A percentile compares a stretch with the other conserved stretches of the same genome.
phyloP scores from a whole-genome alignment of 805 yeast species.

The Saturnispora zaruensis region DNA sequence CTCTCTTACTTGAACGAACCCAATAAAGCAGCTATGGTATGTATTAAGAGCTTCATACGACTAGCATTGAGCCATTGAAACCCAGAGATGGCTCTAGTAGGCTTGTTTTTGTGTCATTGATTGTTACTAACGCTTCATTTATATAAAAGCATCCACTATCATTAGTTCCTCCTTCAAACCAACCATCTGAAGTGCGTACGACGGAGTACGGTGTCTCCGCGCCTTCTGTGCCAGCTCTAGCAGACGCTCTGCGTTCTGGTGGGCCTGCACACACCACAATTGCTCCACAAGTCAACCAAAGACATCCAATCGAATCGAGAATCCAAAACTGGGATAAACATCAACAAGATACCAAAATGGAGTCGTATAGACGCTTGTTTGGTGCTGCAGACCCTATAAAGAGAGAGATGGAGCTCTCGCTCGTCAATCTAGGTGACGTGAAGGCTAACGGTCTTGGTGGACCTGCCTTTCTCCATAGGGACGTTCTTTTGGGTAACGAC shows the following conservation, averaged over 20 bases:
- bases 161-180: conserved; percentile 46
- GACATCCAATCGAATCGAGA: conserved; percentile 82
- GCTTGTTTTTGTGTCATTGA: no score
- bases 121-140: background rate
- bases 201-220: conserved; percentile 47
- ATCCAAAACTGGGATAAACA: conserved; percentile 72
- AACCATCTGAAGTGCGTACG: conserved; percentile 40
- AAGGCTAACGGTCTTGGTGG: conserved; percentile 59
- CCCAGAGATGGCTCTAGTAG: background rate
- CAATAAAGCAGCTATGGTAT: background rate
- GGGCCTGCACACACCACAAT: conserved; percentile 45
- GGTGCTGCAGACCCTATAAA: conserved; percentile 94
- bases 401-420: conserved; percentile 78
- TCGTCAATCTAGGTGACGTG: conserved; percentile 62
- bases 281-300: conserved; percentile 56
- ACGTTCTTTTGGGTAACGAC: conserved; percentile 74
- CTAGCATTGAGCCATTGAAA: background rate
- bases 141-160: conserved; percentile 29
- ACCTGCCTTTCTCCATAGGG: conserved; percentile 40
- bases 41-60: background rate
- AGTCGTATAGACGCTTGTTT: conserved; percentile 70
- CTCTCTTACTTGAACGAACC: background rate
- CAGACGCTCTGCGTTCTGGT: conserved; percentile 57
- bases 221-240: conserved; percentile 59
- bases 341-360: conserved; percentile 61